These are phyloP conservation scores for Pythium sp. DNA, from an alignment of 352 stramenopile species.

Conservation along the genomic window DNA sequence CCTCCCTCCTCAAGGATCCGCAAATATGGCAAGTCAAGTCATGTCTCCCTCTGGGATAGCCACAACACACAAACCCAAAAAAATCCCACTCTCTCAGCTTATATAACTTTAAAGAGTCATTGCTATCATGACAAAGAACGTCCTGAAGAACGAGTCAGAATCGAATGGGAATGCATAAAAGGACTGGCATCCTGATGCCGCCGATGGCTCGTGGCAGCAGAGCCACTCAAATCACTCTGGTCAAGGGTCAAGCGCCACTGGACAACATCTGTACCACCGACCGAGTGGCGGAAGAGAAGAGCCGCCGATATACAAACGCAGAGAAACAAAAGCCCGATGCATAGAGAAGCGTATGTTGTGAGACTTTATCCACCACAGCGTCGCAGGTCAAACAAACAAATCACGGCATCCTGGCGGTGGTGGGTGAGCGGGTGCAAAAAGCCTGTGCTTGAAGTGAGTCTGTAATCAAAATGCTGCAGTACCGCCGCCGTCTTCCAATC, in stretches of 20 bases:
- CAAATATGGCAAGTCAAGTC: neutral
- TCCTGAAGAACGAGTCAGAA: neutral
- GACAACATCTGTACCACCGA: neutral
- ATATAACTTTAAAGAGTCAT: neutral
- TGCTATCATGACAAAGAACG: neutral
- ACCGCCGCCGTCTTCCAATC: neutral
- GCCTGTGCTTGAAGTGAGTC: neutral
- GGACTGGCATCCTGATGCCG: neutral
- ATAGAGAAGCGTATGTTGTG: neutral
- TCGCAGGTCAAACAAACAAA: neutral
- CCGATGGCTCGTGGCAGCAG: neutral
- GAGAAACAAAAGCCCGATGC: neutral
- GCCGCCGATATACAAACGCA: neutral
- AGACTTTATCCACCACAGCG: neutral
- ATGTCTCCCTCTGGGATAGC: neutral
- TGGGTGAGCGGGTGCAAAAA: neutral
- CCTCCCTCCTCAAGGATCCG: too few relatives aligned
- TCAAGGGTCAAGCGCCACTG: neutral
- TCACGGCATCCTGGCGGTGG: neutral
- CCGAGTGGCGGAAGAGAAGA: neutral
- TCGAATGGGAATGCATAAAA: neutral
- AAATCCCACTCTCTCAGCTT: neutral
- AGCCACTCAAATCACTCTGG: neutral
- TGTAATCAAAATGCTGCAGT: neutral
- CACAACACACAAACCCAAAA: neutral